Conservation (phyloP, 345 rosid genomes). For the Carallia brachiata region DNA sequence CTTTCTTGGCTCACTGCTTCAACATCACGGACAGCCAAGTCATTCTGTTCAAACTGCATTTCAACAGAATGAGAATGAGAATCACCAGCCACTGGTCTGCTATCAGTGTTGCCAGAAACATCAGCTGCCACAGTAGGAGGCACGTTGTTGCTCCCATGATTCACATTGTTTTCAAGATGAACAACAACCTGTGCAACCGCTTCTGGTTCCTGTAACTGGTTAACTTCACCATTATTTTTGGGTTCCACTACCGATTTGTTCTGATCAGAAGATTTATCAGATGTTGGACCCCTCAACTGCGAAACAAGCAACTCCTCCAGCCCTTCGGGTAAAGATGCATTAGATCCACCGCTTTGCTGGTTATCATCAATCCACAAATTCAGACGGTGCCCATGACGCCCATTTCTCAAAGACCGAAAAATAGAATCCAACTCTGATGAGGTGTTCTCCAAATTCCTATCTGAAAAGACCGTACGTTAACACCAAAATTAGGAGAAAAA, state of each 20-base stretch:
- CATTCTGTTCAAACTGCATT: constrained; percentile 92
- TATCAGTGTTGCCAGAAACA: constrained; percentile 44
- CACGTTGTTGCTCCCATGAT: constrained; percentile 41
- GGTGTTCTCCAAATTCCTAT: constrained; percentile 35
- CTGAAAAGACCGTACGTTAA: constrained; percentile 36
- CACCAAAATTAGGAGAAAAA: neutral
- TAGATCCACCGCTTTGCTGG: constrained; percentile 73
- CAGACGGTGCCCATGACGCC: constrained; percentile 81
- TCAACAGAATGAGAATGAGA: constrained; percentile 63
- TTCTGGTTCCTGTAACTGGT: constrained; percentile 44
- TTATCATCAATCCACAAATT: constrained; percentile 90
- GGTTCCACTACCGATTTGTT: constrained; percentile 42
- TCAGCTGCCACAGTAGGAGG: constrained; percentile 40
- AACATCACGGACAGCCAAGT: constrained; percentile 71
- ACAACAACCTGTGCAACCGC: constrained; percentile 41
- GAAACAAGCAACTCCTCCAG: constrained; percentile 94
- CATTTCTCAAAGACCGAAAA: constrained; percentile 85
- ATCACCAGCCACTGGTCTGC: constrained; percentile 45
- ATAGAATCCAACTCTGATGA: constrained; percentile 57
- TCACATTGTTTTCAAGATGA: constrained; percentile 45
- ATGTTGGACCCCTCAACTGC: constrained; percentile 67
- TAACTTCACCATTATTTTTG: constrained; percentile 44
- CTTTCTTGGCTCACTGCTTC: constrained; percentile 99
- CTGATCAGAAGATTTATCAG: constrained; percentile 61
- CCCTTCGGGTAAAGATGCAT: constrained; percentile 76